Evolutionary conservation across 345 rosid genomes (phyloP), one percentile per base, ranked within the genome.

Genomic region (Brassica carinata): DNA sequence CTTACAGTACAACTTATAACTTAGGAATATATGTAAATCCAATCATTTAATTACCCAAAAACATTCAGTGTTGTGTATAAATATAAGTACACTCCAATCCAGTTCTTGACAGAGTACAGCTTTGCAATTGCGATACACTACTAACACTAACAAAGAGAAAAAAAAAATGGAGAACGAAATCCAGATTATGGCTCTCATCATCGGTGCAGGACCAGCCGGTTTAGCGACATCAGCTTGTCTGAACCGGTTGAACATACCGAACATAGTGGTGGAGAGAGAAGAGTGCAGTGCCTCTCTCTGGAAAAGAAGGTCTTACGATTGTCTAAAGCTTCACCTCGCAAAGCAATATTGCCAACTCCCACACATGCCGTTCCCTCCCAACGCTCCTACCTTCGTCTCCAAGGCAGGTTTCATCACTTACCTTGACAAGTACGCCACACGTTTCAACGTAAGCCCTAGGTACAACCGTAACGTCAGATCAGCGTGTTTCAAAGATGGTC

Each of bases 161-260:
- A 27, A 36, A 10, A 0, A 45, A 64, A 82, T 77, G 82, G 75
- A 64, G 26, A 23, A 62, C 34, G 57, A 59, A 72, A 77, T 71
- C 78, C 75, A 86, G 68, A 61, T 55, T 2, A 19, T 19, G 10
- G 89, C 83, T 26, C 78, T 85, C 17, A 82, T 88, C 9, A 87
- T 88, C 2, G 92, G 94, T 7, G 89, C 88, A 2, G 94, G 91
- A 14, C 94, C 97, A 38, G 80, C 91, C 4, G 94, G 92, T 53
- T 58, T 90, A 23, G 87, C 90, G 0, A 73, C 91, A 0, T 76
- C 90, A 3, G 90, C 88, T 0, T 91, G 90, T 75, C 83, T 91
- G 0, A 86, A 83, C 67, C 81, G 67, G 8, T 77, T 77, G 0
- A 63, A 66, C 23, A 74, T 88, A 17, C 83, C 90, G 0, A 81